Conservation (phyloP, 148 eudicot species). For the Rhododendron williamsianum region DNA sequence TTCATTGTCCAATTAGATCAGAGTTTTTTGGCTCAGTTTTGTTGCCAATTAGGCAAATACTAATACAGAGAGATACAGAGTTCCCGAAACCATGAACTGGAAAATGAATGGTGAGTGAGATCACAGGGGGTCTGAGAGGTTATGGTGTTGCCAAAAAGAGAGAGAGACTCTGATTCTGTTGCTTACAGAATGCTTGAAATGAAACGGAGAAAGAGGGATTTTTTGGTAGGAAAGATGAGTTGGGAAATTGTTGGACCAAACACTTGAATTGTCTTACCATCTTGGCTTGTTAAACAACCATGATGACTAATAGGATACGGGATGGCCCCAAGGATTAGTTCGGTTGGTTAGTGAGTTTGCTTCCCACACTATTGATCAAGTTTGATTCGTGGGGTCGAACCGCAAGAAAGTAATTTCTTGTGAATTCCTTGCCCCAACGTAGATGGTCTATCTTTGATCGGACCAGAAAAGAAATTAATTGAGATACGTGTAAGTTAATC, state of each 20-base stretch:
- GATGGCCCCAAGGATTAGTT: neutral
- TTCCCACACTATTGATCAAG: no score
- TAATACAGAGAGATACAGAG: neutral
- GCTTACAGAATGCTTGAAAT: neutral
- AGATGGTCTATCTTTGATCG: no score
- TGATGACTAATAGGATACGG: neutral
- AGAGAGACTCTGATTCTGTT: neutral
- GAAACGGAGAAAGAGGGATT: neutral
- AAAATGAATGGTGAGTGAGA: neutral
- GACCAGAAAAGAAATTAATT: accelerated
- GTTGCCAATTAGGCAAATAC: neutral
- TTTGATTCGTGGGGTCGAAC: no score
- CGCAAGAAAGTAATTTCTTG: no score
- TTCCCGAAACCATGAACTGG: neutral
- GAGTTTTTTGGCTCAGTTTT: neutral
- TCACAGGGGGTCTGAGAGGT: neutral
- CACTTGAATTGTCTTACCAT: neutral
- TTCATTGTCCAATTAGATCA: neutral
- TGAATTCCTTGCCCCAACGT: accelerated
- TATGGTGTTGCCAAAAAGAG: neutral
- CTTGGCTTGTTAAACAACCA: neutral
- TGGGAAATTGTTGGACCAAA: neutral
- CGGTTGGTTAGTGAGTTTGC: neutral
- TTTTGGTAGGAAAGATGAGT: neutral
- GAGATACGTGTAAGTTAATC: neutral